Base-by-base conservation (phyloP, 2,329 filamentous ascomycete genomes). In the Juglanconis sp. region DNA sequence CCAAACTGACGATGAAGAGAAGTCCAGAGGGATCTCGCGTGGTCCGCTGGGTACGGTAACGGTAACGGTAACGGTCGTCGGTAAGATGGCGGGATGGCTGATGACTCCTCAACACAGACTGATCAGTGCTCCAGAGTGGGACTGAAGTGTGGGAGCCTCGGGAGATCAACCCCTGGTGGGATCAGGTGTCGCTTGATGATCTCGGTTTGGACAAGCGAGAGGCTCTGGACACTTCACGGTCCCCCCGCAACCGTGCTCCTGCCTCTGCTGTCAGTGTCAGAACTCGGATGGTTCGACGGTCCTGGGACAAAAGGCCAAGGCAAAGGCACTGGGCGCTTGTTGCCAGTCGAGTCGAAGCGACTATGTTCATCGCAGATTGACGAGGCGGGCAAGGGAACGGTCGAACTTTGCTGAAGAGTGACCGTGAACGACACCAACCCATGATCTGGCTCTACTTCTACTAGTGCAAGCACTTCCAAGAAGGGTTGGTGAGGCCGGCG, bases 1-100 rank as follows among this genome's bases (percentile, higher is more conserved):
- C 60, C 56, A 53, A 55, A 62, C 56, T 59, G 60, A 50, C 52
- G 52, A 53, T 56, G 60, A 54, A 48, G 56, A 46, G 34, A 34
- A 11, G 24, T 11, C 10, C 31, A 17, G 31, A 46, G 17, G 5
- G 35, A 51, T 24, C 47, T 51, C 13, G n/a, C 15, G 15, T n/a
- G 30, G 30, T 24, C 13, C n/a, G n/a, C 31, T 51, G 24, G 55
- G 24, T 35, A 30, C 35, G 47, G 9, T 32, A 17, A 51, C 44
- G 30, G 46, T 48, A 24, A 24, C 17, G 17, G 17, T 3, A 9
- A 46, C 8, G 42, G n/a, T 44, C 3, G 15, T n/a, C n/a, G n/a
- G n/a, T 46, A 24, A n/a, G 42, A 46, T 17, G 8, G 42, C 42
- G 42, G 42, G 42, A 46, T 46, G 42, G 42, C 38, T 11, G 11